Evolutionary conservation across 2,329 filamentous ascomycete genomes (phyloP).

Genomic region (Amphichorda felina): DNA sequence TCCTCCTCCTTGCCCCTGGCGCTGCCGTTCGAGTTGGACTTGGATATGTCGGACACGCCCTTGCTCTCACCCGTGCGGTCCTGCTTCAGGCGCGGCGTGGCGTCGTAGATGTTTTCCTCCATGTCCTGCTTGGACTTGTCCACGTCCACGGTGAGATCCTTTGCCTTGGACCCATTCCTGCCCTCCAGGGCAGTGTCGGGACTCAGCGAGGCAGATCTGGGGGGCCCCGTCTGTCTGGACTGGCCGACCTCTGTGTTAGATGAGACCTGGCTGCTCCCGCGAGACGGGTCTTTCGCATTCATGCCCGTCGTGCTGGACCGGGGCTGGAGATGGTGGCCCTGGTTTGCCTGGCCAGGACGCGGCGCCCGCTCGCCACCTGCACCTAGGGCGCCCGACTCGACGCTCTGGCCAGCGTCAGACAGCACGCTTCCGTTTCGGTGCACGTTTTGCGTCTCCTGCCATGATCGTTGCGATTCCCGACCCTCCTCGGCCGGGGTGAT

Average conservation of each 20-base stretch:
- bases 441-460: background rate
- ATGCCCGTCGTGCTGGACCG: background rate
- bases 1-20: background rate
- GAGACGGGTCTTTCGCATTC: background rate
- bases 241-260: background rate
- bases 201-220: background rate
- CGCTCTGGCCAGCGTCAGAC: slow-evolving; percentile 1
- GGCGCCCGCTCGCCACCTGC: background rate
- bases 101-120: slow-evolving; percentile 19
- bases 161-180: background rate
- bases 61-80: background rate
- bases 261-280: slow-evolving; percentile 1
- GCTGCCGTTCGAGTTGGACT: background rate
- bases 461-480: too few relatives aligned
- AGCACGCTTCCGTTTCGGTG: background rate
- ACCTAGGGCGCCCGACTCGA: slow-evolving; percentile 3
- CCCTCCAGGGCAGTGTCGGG: background rate
- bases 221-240: background rate
- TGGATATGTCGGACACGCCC: slow-evolving; percentile 1
- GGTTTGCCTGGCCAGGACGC: background rate
- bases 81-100: slow-evolving; percentile 14
- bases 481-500: background rate
- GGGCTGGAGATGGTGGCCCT: background rate
- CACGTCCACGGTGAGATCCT: slow-evolving; percentile 7
- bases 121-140: slow-evolving; percentile 9